phyloP scores from a whole-genome alignment of 2,329 filamentous ascomycete genomes.

The Cladosporium halotolerans region DNA sequence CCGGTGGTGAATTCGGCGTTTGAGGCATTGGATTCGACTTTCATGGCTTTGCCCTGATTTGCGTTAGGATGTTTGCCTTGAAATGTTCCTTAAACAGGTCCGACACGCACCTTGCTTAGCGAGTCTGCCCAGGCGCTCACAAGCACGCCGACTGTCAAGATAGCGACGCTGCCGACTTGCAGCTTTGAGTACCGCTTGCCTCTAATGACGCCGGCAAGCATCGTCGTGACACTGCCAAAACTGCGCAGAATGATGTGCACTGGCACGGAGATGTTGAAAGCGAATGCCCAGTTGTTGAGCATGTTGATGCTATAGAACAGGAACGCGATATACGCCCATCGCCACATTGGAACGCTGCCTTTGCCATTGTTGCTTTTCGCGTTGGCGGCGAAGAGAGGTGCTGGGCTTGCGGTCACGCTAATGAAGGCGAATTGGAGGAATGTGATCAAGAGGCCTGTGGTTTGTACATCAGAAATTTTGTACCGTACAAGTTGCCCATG shows the following conservation, averaged over 20 bases:
- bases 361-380: neutral
- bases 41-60: conserved; percentile 37
- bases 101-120: conserved; percentile 63
- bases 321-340: conserved; percentile 82
- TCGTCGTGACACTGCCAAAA: conserved; percentile 91
- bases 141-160: conserved; percentile 81
- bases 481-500: too few species aligned
- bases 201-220: conserved; percentile 79
- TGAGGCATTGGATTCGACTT: conserved; percentile 33
- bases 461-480: neutral
- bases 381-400: neutral
- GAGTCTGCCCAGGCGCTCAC: conserved; percentile 87
- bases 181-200: conserved; percentile 77
- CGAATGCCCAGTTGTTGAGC: conserved; percentile 95
- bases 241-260: conserved; percentile 95
- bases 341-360: conserved; percentile 65
- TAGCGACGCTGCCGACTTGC: conserved; percentile 72
- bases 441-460: conserved; percentile 57
- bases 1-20: conserved; percentile 58
- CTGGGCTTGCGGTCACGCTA: conserved; percentile 45
- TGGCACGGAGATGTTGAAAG: conserved; percentile 91
- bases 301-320: conserved; percentile 93
- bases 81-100: neutral
- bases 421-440: conserved; percentile 53
- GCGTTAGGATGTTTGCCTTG: neutral